Percentiles rank a stretch among this genome's conserved stretches.
Conservation (phyloP, 2,329 filamentous ascomycete genomes). For the Xylaria digitata region DNA sequence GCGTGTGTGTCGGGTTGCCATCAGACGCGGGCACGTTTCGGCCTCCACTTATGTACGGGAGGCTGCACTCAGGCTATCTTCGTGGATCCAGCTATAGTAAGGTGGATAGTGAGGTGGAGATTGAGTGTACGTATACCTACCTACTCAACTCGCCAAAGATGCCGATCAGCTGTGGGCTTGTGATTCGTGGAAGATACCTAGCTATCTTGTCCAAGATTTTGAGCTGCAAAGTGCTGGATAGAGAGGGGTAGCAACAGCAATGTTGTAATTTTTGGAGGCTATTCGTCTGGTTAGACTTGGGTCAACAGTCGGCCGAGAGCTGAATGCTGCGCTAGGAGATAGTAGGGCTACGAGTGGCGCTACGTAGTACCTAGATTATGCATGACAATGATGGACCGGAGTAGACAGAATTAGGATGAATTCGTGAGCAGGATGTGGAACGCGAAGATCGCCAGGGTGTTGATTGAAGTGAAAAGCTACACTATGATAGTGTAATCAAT, state of each 20-base stretch:
- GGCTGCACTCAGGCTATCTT: constrained; percentile 14
- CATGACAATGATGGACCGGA: neutral
- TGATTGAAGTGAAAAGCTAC: neutral
- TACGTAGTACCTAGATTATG: constrained; percentile 1
- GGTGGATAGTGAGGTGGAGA: constrained; percentile 8
- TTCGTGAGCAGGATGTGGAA: neutral
- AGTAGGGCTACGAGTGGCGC: constrained; percentile 5
- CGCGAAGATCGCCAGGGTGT: neutral
- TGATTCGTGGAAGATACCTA: constrained; percentile 15
- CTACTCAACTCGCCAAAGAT: constrained; percentile 11
- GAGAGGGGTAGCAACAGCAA: neutral
- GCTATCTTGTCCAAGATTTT: neutral
- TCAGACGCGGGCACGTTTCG: constrained; percentile 27
- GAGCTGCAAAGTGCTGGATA: neutral
- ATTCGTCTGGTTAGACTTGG: neutral
- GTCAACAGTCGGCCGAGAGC: neutral
- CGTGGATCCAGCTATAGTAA: constrained; percentile 33
- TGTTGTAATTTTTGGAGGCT: neutral
- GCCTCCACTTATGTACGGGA: constrained; percentile 29
- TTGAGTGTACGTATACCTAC: constrained; percentile 2
- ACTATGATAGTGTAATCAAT: too few species aligned
- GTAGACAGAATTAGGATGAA: too few species aligned
- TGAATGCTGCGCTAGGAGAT: constrained; percentile 1
- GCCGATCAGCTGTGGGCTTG: neutral
- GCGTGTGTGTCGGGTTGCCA: constrained; percentile 17